Evolutionary conservation across 169 alveolate species (phyloP).

Genomic region (Miamiensis avidus): DNA sequence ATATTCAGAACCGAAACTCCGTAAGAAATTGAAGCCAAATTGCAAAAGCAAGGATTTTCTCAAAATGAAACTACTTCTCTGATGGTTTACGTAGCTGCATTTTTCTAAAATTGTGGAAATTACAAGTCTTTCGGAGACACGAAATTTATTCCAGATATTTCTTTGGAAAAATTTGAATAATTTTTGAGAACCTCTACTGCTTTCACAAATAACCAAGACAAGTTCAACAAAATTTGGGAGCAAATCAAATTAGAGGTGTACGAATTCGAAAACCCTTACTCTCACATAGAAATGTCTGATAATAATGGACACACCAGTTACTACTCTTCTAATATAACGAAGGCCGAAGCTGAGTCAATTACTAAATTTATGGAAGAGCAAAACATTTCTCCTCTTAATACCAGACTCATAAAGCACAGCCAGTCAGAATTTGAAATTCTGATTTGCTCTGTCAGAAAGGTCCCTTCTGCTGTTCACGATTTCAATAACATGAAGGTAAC

Average conservation of each 20-base stretch:
- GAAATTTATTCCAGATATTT: constrained; percentile 80
- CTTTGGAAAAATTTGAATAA: constrained; percentile 54
- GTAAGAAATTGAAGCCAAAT: constrained; percentile 34
- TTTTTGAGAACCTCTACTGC: constrained; percentile 42
- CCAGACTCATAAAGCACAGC: constrained; percentile 48
- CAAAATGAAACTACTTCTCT: constrained; percentile 51
- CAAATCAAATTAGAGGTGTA: constrained; percentile 46
- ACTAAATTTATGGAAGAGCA: constrained; percentile 50
- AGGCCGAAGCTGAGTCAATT: constrained; percentile 58
- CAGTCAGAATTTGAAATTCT: constrained; percentile 32
- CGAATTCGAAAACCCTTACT: constrained; percentile 49
- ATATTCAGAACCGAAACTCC: constrained; percentile 45
- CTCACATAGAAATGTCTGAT: constrained; percentile 58
- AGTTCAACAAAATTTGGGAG: constrained; percentile 51
- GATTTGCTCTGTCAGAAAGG: background rate
- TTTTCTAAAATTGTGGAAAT: constrained; percentile 73
- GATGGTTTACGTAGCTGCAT: constrained; percentile 66
- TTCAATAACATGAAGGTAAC: constrained; percentile 37
- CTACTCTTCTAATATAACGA: constrained; percentile 60
- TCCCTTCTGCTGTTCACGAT: constrained; percentile 30
- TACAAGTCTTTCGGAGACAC: constrained; percentile 75
- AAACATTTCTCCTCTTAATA: constrained; percentile 58
- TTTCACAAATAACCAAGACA: constrained; percentile 29
- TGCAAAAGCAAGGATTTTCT: constrained; percentile 37
- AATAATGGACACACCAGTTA: constrained; percentile 51